A percentile compares a stretch with the other conserved stretches of the same genome.
Conservation (phyloP, 768 basidiomycete species). For the Fomitopsis serialis region DNA sequence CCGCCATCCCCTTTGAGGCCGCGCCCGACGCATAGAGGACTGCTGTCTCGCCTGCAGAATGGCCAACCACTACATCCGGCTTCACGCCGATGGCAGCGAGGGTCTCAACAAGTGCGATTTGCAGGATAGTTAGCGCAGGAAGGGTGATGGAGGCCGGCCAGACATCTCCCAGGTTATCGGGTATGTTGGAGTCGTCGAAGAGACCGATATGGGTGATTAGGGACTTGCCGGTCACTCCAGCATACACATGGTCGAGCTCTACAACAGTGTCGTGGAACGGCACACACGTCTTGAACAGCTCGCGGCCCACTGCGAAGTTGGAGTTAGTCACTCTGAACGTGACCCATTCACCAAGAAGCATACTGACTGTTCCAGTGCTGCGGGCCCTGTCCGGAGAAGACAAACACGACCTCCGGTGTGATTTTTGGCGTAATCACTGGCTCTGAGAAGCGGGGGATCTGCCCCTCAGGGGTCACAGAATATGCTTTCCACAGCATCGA, state of each 20-base stretch:
- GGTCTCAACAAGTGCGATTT: conserved; percentile 41
- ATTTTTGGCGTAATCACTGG: not conserved
- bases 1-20: conserved; percentile 31
- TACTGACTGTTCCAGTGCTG: conserved; percentile 36
- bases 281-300: conserved; percentile 28
- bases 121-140: conserved; percentile 38
- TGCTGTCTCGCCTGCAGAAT: conserved; percentile 45
- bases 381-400: conserved; percentile 35
- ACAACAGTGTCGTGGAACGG: conserved; percentile 35
- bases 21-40: conserved; percentile 40
- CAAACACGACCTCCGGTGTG: conserved; percentile 28
- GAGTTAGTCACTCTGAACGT: too few relatives aligned
- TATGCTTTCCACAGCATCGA: conserved; percentile 7
- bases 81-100: conserved; percentile 28
- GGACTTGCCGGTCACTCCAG: conserved; percentile 27
- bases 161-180: conserved; percentile 8
- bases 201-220: conserved; percentile 32
- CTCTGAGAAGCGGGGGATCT: not conserved
- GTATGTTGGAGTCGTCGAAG: conserved; percentile 19
- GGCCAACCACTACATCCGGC: conserved; percentile 37
- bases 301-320: conserved; percentile 41
- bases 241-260: conserved; percentile 31
- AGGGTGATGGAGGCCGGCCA: conserved; percentile 34
- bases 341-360: too few relatives aligned
- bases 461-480: conserved; percentile 3